A percentile compares a stretch with the other conserved stretches of the same genome.
These are phyloP conservation scores for Fraxinus paxiana DNA, from an alignment of 305 asterid species.

Conservation along the genomic window DNA sequence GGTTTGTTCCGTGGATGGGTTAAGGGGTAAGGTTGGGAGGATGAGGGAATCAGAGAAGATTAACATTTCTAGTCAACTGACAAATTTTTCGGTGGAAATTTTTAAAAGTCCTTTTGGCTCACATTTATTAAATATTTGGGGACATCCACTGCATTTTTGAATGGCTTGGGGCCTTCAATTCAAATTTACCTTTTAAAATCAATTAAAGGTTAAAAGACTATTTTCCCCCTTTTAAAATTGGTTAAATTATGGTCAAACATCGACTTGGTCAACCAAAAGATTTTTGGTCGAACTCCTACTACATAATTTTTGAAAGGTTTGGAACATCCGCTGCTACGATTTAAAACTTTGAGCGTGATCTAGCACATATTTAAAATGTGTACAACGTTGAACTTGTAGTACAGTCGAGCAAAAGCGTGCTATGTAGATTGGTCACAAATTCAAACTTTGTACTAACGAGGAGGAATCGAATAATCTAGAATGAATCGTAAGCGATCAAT, in stretches of 20 bases:
- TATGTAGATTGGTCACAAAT: too few relatives aligned
- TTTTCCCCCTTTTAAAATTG: neutral
- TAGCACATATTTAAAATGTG: neutral
- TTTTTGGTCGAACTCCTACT: neutral
- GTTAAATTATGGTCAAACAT: neutral
- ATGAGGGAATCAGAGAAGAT: neutral
- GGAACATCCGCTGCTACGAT: neutral
- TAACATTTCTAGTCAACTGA: neutral
- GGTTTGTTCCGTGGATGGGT: neutral
- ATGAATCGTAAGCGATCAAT: neutral
- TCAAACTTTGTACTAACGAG: neutral
- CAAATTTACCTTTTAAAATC: neutral
- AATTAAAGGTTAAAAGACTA: neutral
- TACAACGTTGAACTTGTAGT: neutral
- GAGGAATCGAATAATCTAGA: neutral
- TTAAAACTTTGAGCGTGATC: neutral
- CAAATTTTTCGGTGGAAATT: neutral
- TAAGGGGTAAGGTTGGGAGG: neutral
- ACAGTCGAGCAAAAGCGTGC: neutral
- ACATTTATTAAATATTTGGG: neutral
- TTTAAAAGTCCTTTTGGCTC: neutral
- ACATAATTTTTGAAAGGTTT: neutral
- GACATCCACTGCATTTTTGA: neutral
- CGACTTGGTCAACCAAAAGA: neutral
- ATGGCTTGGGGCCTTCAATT: neutral